Evolutionary conservation across 768 basidiomycete genomes (phyloP).

Genomic region (Tephrocybe sp.): DNA sequence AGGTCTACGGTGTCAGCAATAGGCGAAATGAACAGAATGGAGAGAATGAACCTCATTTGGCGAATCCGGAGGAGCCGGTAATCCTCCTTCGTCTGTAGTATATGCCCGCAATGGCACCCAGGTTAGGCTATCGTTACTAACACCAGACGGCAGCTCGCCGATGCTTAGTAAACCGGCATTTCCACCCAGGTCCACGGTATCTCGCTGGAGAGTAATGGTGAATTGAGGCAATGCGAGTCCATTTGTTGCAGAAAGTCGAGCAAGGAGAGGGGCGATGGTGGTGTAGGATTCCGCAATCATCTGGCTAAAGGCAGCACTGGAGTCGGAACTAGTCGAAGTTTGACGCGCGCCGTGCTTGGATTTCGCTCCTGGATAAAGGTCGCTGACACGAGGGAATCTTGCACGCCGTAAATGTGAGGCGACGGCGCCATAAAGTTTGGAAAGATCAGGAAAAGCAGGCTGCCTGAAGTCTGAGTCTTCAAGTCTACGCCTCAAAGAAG

Average conservation of each 20-base stretch:
- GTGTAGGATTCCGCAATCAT: conserved; percentile 42
- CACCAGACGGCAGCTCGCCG: conserved; percentile 58
- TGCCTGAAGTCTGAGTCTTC: conserved; percentile 19
- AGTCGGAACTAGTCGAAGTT: conserved; percentile 7
- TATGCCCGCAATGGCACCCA: conserved; percentile 70
- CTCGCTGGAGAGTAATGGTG: conserved; percentile 65
- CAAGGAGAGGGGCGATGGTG: conserved; percentile 43
- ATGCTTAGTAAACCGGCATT: conserved; percentile 66
- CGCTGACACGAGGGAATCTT: conserved; percentile 6
- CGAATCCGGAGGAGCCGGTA: conserved; percentile 54
- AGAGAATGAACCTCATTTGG: conserved; percentile 53
- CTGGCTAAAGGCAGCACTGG: conserved; percentile 15
- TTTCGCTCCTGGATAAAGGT: conserved; percentile 2
- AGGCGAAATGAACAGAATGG: background rate
- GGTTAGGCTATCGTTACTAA: conserved; percentile 50
- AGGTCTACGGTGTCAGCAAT: conserved; percentile 8
- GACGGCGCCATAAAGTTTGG: conserved; percentile 14
- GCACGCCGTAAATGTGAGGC: conserved; percentile 8
- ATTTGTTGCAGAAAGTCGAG: conserved; percentile 41
- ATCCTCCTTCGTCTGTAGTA: conserved; percentile 46
- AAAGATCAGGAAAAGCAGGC: conserved; percentile 29
- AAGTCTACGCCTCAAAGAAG: conserved; percentile 2
- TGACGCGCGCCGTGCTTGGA: conserved; percentile 16
- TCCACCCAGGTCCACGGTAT: conserved; percentile 66
- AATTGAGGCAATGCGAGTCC: conserved; percentile 47